A percentile compares a stretch with the other conserved stretches of the same genome.
Conservation (phyloP, 257 asterid species). For the Gynochthodes officinalis region DNA sequence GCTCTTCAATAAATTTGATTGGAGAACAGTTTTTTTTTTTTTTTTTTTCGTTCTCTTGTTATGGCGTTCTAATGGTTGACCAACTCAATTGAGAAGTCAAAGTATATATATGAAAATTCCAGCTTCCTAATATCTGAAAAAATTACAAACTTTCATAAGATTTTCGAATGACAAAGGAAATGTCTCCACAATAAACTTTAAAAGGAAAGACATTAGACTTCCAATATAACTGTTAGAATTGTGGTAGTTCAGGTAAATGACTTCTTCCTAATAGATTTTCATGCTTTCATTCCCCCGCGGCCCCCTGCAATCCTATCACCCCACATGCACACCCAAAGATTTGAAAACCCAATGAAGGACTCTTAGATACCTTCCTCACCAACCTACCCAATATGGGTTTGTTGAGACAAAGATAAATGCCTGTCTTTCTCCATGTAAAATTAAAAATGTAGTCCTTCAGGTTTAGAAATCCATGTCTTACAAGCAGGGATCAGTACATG, state of each 20-base stretch:
- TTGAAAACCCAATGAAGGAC: not conserved
- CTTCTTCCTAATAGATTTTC: no score
- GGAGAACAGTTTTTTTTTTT: not conserved
- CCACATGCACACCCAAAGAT: not conserved
- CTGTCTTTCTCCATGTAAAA: not conserved
- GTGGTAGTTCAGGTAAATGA: not conserved
- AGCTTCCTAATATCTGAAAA: not conserved
- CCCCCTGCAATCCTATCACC: no score
- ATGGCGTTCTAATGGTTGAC: not conserved
- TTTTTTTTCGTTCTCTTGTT: no score
- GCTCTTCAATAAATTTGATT: not conserved
- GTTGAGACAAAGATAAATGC: not conserved
- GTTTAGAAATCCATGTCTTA: not conserved
- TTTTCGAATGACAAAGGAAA: not conserved
- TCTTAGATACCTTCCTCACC: not conserved
- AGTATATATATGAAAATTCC: not conserved
- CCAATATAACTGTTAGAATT: not conserved
- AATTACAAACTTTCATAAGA: not conserved
- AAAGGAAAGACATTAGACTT: not conserved
- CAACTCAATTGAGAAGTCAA: not conserved
- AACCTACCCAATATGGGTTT: not conserved
- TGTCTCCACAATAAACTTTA: not conserved
- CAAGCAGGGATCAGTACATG: not conserved
- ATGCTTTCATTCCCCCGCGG: not conserved
- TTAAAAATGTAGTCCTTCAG: not conserved